phyloP scores from a whole-genome alignment of 2,329 filamentous ascomycete genomes.

The Colletotrichum sidae region DNA sequence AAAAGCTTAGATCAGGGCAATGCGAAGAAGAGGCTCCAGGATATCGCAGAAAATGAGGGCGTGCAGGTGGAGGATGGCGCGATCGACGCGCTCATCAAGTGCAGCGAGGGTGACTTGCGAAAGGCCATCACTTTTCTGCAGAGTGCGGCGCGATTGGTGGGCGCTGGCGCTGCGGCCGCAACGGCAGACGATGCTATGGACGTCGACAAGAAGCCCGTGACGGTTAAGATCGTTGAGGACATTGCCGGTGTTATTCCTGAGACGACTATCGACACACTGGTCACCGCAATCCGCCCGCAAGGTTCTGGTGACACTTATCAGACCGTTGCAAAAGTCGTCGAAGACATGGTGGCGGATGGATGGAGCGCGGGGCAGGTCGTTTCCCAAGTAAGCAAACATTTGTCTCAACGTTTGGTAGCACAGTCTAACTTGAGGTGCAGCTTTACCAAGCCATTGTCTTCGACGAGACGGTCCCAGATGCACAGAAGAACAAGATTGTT shows the following conservation, averaged over 20 bases:
- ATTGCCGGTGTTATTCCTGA: slow-evolving; percentile 95
- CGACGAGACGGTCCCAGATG: slow-evolving; percentile 85
- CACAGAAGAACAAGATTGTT: slow-evolving; percentile 91
- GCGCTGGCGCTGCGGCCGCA: slow-evolving; percentile 65
- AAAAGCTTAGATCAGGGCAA: slow-evolving; percentile 93
- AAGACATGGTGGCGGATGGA: slow-evolving; percentile 93
- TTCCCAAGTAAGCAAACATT: slow-evolving; percentile 69
- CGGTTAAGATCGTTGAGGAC: slow-evolving; percentile 86
- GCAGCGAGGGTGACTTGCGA: slow-evolving; percentile 92
- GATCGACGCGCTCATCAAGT: slow-evolving; percentile 84
- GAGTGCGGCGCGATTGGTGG: slow-evolving; percentile 89
- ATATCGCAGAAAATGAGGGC: slow-evolving; percentile 85
- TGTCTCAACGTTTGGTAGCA: slow-evolving; percentile 8
- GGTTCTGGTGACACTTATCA: slow-evolving; percentile 75
- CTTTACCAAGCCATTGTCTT: slow-evolving; percentile 86
- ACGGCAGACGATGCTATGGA: slow-evolving; percentile 73
- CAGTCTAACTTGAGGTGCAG: slow-evolving; percentile 50
- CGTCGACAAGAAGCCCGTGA: slow-evolving; percentile 71
- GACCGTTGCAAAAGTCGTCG: slow-evolving; percentile 81
- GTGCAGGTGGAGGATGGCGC: slow-evolving; percentile 83
- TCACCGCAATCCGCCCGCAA: slow-evolving; percentile 80
- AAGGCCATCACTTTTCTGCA: slow-evolving; percentile 98
- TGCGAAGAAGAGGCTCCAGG: slow-evolving; percentile 80
- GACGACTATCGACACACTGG: slow-evolving; percentile 75
- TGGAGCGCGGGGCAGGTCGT: slow-evolving; percentile 96